Percentiles rank a stretch among this genome's conserved stretches.
phyloP scores from a whole-genome alignment of 345 rosid species.

The Linum usitatissimum region DNA sequence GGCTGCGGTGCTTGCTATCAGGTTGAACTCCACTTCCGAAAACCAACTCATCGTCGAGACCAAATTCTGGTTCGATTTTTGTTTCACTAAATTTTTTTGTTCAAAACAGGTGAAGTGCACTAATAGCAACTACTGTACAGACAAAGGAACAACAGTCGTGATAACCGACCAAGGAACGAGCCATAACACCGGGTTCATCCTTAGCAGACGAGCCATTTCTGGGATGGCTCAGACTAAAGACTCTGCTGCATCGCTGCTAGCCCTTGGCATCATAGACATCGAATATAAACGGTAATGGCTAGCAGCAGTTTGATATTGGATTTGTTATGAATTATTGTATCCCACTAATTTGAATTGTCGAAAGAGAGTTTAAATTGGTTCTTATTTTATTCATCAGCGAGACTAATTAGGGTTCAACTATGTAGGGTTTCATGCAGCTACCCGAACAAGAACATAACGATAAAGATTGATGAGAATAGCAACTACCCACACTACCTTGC shows the following conservation, averaged over 20 bases:
- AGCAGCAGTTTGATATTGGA: not conserved
- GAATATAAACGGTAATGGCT: conserved; percentile 45
- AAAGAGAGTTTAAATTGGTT: too few relatives aligned
- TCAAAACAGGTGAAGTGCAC: conserved; percentile 42
- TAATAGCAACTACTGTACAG: conserved; percentile 38
- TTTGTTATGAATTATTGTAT: too few relatives aligned
- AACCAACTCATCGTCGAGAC: too few relatives aligned
- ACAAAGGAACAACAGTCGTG: conserved; percentile 42
- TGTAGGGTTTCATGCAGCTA: conserved; percentile 58
- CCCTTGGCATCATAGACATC: conserved; percentile 42
- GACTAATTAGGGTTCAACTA: not conserved
- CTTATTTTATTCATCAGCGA: too few relatives aligned
- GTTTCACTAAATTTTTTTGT: too few relatives aligned
- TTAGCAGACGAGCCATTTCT: conserved; percentile 41
- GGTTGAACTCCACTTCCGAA: conserved; percentile 17
- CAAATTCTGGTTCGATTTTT: too few relatives aligned
- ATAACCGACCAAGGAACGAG: conserved; percentile 54
- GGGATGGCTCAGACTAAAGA: conserved; percentile 47
- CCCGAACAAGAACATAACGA: conserved; percentile 45
- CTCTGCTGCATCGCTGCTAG: conserved; percentile 32
- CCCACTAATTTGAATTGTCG: too few relatives aligned
- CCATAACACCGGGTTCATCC: conserved; percentile 42
- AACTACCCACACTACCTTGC: conserved; percentile 50
- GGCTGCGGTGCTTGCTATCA: conserved; percentile 79
- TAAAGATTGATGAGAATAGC: conserved; percentile 60